Evolutionary conservation across 2,329 filamentous ascomycete species (phyloP).

Genomic region (Zasmidium cellare): DNA sequence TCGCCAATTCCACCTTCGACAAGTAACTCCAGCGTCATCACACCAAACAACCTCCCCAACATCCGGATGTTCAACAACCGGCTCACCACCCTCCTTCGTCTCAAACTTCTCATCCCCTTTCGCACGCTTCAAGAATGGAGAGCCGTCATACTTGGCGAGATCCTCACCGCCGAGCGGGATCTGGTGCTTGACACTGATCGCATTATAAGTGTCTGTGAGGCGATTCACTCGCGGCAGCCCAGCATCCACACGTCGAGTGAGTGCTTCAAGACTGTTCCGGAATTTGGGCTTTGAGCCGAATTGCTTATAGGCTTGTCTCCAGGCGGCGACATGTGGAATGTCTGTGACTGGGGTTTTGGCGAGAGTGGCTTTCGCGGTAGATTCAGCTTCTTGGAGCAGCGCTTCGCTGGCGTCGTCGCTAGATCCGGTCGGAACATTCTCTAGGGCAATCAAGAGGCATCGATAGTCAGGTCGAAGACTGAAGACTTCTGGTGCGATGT

Average conservation of each 20-base stretch:
- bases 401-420: slow-evolving; percentile 35
- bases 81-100: slow-evolving; percentile 33
- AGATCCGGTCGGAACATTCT: slow-evolving; percentile 32
- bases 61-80: slow-evolving; percentile 20
- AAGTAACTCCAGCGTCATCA: slow-evolving; percentile 40
- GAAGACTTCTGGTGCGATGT: slow-evolving; percentile 31
- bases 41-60: slow-evolving; percentile 43
- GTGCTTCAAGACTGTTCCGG: slow-evolving; percentile 40
- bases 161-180: slow-evolving; percentile 43
- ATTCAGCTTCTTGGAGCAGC: slow-evolving; percentile 34
- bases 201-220: slow-evolving; percentile 43
- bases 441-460: slow-evolving; percentile 37
- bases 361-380: slow-evolving; percentile 10
- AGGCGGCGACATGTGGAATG: slow-evolving; percentile 39
- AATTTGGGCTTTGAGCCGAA: slow-evolving; percentile 43
- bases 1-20: slow-evolving; percentile 43
- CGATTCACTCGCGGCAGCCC: slow-evolving; percentile 41
- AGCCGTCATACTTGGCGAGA: slow-evolving; percentile 39
- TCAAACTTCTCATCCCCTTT: slow-evolving; percentile 39
- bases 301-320: slow-evolving; percentile 41
- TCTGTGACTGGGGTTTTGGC: slow-evolving; percentile 28
- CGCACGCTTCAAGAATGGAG: slow-evolving; percentile 34
- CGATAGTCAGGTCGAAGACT: slow-evolving; percentile 40
- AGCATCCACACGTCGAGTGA: slow-evolving; percentile 35
- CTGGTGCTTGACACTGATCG: slow-evolving; percentile 41